Evolutionary conservation across 371 early-diverging fungal genomes (phyloP).

Genomic region (Smittium mucronatum): DNA sequence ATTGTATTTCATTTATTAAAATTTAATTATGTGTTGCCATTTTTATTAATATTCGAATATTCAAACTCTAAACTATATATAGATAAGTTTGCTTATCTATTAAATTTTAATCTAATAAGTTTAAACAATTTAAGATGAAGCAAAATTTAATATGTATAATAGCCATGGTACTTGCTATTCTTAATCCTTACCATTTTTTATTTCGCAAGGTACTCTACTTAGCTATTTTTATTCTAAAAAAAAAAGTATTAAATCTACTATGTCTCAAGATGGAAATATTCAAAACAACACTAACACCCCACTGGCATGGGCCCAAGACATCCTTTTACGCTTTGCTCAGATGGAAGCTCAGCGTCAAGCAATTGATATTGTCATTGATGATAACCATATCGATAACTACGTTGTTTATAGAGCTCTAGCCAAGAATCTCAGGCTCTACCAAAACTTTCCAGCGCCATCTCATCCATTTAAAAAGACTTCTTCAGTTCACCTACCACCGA

Average conservation of each 20-base stretch:
- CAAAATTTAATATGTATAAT: neutral
- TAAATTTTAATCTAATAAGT: neutral
- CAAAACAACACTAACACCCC: no score
- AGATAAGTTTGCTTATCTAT: neutral
- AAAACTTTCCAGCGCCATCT: neutral
- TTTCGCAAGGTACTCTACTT: no score
- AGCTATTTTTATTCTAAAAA: no score
- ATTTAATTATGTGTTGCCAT: neutral
- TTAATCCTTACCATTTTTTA: neutral
- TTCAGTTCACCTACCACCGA: neutral
- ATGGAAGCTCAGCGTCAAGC: no score
- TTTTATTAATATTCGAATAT: neutral
- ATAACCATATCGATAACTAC: no score
- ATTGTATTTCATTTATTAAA: no score
- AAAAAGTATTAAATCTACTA: no score
- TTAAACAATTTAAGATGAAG: neutral
- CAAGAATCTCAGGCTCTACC: neutral
- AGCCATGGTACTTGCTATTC: neutral
- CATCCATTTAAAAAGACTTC: neutral
- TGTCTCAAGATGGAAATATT: no score
- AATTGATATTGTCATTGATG: no score
- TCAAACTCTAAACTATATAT: neutral
- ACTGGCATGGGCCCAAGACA: no score
- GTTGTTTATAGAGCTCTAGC: neutral
- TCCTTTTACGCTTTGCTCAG: no score